Conservation (phyloP, 768 basidiomycete genomes). For the Lactarius pseudohatsudake region DNA sequence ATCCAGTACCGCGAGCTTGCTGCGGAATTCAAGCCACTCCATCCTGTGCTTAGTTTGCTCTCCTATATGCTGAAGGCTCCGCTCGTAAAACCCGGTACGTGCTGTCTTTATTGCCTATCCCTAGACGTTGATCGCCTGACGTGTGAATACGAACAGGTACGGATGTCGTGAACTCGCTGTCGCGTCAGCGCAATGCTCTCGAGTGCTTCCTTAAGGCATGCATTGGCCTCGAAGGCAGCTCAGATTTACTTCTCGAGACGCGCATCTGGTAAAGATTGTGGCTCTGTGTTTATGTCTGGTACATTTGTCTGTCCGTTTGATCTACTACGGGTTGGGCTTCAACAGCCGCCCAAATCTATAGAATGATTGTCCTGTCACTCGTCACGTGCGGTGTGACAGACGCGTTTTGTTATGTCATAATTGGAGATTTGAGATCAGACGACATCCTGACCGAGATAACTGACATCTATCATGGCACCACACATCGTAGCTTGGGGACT, state of each 20-base stretch:
- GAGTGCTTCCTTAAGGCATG: constrained; percentile 95
- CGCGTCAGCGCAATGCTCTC: constrained; percentile 92
- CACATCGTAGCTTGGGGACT: constrained; percentile 19
- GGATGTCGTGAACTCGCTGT: constrained; percentile 93
- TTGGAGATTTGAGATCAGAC: background rate
- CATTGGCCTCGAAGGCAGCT: constrained; percentile 78
- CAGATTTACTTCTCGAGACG: constrained; percentile 83
- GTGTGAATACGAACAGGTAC: constrained; percentile 46
- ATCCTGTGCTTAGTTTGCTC: constrained; percentile 89
- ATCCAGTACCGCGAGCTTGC: constrained; percentile 76
- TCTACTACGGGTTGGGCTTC: constrained; percentile 17
- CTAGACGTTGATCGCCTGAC: constrained; percentile 7
- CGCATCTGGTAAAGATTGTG: constrained; percentile 72
- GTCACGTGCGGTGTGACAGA: constrained; percentile 24
- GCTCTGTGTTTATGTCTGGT: background rate
- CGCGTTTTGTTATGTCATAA: constrained; percentile 15
- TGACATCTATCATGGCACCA: background rate
- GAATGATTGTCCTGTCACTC: constrained; percentile 1
- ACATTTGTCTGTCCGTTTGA: background rate
- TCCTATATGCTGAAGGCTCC: constrained; percentile 98
- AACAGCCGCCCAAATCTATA: constrained; percentile 9
- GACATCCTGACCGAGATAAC: background rate
- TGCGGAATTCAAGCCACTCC: constrained; percentile 76
- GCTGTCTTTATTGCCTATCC: background rate
- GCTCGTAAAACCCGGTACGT: constrained; percentile 85